Base-by-base conservation (phyloP, 148 eudicot genomes). In the Rhododendron griersonianum region DNA sequence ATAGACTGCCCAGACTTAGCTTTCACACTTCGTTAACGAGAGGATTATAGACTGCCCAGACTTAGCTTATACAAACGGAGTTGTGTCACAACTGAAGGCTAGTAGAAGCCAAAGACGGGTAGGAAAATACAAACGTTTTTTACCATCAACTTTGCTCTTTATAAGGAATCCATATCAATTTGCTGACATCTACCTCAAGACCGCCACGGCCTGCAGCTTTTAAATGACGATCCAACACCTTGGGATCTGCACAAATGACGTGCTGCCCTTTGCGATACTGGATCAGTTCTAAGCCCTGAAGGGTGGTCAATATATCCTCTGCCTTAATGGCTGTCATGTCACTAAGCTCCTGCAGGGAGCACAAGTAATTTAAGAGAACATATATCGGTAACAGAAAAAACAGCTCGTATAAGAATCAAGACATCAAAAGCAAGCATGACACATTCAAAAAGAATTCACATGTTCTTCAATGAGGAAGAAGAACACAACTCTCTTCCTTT, bases 121-220 rank as follows among this genome's bases (percentile, higher is more conserved):
- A 59, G 33, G 39, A 63, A 61, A 33, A 11, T 28, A 15, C 48
- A 14, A 57, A 23, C 25, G 53, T 57, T 25, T 63, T 55, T 7
- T n/a, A 13, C 71, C 78, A 88, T 93, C 92, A 94, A 85, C 93
- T 92, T 89, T 96, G 98, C 87, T 96, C 99, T 85, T 95, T 96
- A 85, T 94, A 96, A 84, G 98, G 98, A 88, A 96, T 94, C 99
- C 99, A 96, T 37, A 96, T 96, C 86, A 96, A 90, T 86, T 95
- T 96, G 84, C 96, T 86, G 50, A 92, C 98, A 91, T 96, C 96
- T 23, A 95, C 97, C 28, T 93, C 99, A 63, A 95, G 95, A 87
- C 98, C 99, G 61, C 96, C 98, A 39, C 98, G 94, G 18, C 99
- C 99, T 61, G 99, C 99, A 86, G 99, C 98, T 91, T 95, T 96